Evolutionary conservation across 495 filamentous ascomycete genomes (phyloP), one percentile per base, ranked within the genome.

Genomic region (Penicillium roqueforti): DNA sequence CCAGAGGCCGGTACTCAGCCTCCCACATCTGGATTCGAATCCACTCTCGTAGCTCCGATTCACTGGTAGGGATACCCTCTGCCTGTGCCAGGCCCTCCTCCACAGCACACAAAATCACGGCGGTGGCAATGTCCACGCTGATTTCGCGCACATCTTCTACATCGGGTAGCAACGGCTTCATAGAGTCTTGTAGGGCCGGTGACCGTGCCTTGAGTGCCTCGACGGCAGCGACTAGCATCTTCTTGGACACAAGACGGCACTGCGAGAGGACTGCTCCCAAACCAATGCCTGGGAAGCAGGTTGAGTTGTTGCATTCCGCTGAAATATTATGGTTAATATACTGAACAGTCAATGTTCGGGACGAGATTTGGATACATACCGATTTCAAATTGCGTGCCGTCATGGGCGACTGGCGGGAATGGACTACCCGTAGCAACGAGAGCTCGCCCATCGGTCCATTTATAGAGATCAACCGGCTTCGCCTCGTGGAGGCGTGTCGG

Each of bases 1-100:
- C 79, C 46, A 93, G 63, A 29, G 82, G 79, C 19, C 87, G 64
- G 64, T 95, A 96, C 19, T 66, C 69, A 2, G 91, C 79, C 55
- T 92, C 81, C 91, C 91, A 96, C 91, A 95, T 96, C 76, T 93
- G 91, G 68, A 85, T 86, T 8, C 81, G 68, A 51, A 95, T 85
- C 91, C 91, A 96, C 67, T 87, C 83, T 46, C 87, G 83, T 40
- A 95, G 58, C 4, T 84, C 80, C 2, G 49, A 66, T 10, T 84
- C 79, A 6, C 78, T 68, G 0, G 41, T 41, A 3, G 78, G 76
- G 16, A 71, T 73, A 0, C 68, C 71, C 9, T 76, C 67, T 4
- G 73, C 69, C 10, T 80, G 79, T 0, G 83, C 82, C 6, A 92
- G 69, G 2, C 80, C 86, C 43, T 95, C 88, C 32, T 83, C 62